Evolutionary conservation across 1,284 basidiomycete species (phyloP).

Genomic region (Cutaneotrichosporon sp.): DNA sequence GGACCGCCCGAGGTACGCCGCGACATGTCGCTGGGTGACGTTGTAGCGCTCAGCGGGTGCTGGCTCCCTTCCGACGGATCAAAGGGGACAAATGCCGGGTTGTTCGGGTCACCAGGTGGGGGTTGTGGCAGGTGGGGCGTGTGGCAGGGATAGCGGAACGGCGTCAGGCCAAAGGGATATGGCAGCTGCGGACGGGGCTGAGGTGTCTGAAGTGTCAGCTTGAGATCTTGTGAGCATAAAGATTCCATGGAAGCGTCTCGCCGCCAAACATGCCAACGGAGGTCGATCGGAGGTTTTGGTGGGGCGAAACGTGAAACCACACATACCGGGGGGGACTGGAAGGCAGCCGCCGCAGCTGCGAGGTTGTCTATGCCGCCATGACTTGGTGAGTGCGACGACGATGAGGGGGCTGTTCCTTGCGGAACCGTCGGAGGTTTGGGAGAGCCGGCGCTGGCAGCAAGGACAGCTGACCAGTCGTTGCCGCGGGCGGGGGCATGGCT

Average conservation of each 20-base stretch:
- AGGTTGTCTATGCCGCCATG: constrained; percentile 29
- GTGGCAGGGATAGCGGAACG: constrained; percentile 41
- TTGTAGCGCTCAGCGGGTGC: neutral
- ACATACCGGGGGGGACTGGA: constrained; percentile 20
- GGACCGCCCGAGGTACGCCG: constrained; percentile 4
- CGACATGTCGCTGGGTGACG: neutral
- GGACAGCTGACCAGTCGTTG: neutral
- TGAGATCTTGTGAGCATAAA: neutral
- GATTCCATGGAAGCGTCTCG: neutral
- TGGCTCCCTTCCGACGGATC: constrained; percentile 25
- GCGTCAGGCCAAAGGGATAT: constrained; percentile 41
- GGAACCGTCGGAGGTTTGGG: neutral
- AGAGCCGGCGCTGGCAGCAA: neutral
- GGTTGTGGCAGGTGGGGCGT: constrained; percentile 31
- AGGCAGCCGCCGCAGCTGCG: constrained; percentile 27
- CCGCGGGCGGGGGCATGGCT: neutral
- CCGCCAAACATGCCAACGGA: neutral
- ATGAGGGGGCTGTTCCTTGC: neutral
- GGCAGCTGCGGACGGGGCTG: constrained; percentile 9
- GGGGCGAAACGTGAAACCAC: neutral
- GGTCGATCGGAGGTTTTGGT: neutral
- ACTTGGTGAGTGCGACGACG: constrained; percentile 14
- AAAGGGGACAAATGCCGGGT: constrained; percentile 34
- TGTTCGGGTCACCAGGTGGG: constrained; percentile 34
- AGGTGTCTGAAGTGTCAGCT: neutral